Evolutionary conservation across 2,329 filamentous ascomycete genomes (phyloP), one percentile per base, ranked within the genome.

Genomic region (Reticulascus tulasneorum): DNA sequence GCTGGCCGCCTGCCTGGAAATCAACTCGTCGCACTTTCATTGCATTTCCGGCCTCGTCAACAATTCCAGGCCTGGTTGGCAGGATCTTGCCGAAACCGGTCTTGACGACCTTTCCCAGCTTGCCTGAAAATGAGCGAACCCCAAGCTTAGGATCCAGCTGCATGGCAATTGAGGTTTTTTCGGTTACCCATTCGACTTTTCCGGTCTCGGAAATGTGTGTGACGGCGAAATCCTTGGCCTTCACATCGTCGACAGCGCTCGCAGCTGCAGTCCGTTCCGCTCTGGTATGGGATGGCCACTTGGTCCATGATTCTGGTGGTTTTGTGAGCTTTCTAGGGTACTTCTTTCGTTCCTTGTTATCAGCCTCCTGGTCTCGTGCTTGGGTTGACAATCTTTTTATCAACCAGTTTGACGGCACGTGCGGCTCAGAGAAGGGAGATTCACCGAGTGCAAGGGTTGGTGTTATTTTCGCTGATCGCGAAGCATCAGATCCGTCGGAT

Each of bases 231-330:
- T 62, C 59, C 29, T 45, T 48, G 1, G 47, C 28, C 3, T 35
- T 47, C n/a, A 60, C 46, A 1, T 38, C 35, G 23, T 62, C 57
- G 17, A 35, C 40, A 11, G 28, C 21, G 9, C 40, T 35, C 12
- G 52, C 52, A 22, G 42, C 30, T 22, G 40, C 50, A 17, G 49
- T 56, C 23, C 56, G 52, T 33, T 54, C 49, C 19, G 48, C 47
- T 20, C 55, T 49, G 5, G 47, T 54, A 21, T 55, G 47, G 4
- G 60, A 59, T 13, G 56, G 50, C 34, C 53, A 62, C 19, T 37
- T 59, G 9, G 60, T 47, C 61, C 62, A 64, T 7, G 59, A 52
- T 11, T 43, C 45, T 5, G 57, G 55, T 19, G 52, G 52, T 5
- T 23, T 33, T 9, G 37, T 35, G 7, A 40, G 22, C 22, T 38